phyloP scores from a whole-genome alignment of 1,139 yeast genomes.

The Kurtzmaniella quercitrusa region DNA sequence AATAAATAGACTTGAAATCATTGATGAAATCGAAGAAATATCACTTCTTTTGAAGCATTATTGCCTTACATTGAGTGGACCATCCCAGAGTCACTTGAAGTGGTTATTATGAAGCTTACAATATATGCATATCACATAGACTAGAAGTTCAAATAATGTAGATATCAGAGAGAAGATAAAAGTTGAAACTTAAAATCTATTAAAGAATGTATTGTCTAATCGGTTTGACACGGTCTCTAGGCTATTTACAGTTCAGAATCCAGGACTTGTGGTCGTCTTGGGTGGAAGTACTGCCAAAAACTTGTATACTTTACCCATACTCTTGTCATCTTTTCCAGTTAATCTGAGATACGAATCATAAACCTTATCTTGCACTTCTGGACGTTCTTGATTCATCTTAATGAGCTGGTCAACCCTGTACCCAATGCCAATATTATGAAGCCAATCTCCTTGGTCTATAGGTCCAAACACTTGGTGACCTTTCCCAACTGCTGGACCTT shows the following conservation, averaged over 20 bases:
- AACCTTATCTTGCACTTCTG: conserved; percentile 41
- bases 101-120: not conserved
- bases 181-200: too few species aligned
- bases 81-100: conserved; percentile 2
- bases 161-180: too few species aligned
- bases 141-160: too few species aligned
- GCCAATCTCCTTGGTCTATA: conserved; percentile 75
- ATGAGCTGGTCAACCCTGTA: conserved; percentile 58
- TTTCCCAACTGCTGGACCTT: conserved; percentile 14
- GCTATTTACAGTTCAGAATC: conserved; percentile 17
- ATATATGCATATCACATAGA: too few species aligned
- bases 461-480: conserved; percentile 47
- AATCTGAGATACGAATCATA: conserved; percentile 59
- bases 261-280: conserved; percentile 26
- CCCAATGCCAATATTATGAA: conserved; percentile 73
- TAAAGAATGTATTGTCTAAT: not conserved
- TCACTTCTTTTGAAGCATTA: conserved; percentile 72
- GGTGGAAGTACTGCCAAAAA: conserved; percentile 60
- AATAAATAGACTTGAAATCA: conserved; percentile 61
- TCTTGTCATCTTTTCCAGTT: conserved; percentile 54
- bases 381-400: conserved; percentile 25
- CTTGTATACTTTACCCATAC: conserved; percentile 79
- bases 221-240: not conserved
- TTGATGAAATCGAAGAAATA: conserved; percentile 90
- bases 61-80: conserved; percentile 41